Conservation (phyloP, 2,329 filamentous ascomycete genomes). For the Ophiostoma tasmaniense region DNA sequence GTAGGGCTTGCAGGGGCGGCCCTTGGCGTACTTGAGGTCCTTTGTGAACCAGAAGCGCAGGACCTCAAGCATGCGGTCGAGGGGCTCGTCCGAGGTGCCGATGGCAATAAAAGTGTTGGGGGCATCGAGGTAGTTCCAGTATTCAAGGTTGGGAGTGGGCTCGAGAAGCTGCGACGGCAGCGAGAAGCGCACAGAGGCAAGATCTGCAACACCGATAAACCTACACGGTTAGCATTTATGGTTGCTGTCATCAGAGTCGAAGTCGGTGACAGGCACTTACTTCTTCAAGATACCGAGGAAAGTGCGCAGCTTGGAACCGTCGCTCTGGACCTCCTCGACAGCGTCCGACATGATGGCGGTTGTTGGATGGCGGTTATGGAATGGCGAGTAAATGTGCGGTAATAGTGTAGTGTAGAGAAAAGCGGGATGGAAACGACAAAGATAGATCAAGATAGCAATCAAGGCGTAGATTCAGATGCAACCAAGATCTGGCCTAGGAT, state of each 20-base stretch:
- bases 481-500: background rate
- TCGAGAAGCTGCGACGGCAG: constrained; percentile 91
- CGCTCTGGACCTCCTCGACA: constrained; percentile 51
- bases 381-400: background rate
- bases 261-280: constrained; percentile 38
- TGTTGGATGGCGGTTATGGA: background rate
- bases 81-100: constrained; percentile 80
- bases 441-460: background rate
- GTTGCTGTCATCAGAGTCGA: no score
- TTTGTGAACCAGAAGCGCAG: constrained; percentile 98
- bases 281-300: constrained; percentile 82
- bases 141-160: constrained; percentile 93
- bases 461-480: background rate
- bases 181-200: constrained; percentile 91
- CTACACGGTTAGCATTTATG: constrained; percentile 37
- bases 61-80: constrained; percentile 92
- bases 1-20: constrained; percentile 97
- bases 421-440: background rate
- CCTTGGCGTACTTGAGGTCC: constrained; percentile 97
- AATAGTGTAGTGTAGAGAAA: background rate
- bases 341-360: constrained; percentile 22
- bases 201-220: constrained; percentile 93
- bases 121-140: constrained; percentile 96
- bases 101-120: constrained; percentile 79
- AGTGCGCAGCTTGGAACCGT: constrained; percentile 80